A percentile compares a stretch with the other conserved stretches of the same genome.
Conservation (phyloP, 148 eudicot genomes). For the Selenicereus undatus region DNA sequence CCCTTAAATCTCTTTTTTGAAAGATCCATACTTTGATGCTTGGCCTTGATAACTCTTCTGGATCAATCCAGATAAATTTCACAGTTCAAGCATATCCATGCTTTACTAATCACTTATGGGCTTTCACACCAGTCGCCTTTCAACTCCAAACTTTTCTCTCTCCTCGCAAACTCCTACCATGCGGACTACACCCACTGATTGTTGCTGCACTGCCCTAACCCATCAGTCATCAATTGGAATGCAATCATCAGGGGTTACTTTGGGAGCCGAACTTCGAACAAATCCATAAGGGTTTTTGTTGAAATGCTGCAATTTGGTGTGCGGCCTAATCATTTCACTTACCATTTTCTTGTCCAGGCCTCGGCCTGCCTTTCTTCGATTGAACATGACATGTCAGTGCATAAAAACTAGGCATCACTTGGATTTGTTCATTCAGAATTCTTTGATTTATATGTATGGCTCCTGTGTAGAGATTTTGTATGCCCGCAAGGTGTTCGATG, state of each 20-base stretch:
- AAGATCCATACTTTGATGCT: too few species aligned
- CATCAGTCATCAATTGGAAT: slow-evolving; percentile 54
- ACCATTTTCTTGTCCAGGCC: slow-evolving; percentile 72
- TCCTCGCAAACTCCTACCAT: slow-evolving; percentile 35
- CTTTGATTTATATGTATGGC: slow-evolving; percentile 71
- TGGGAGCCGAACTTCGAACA: slow-evolving; percentile 38
- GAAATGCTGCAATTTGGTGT: slow-evolving; percentile 53
- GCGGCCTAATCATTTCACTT: slow-evolving; percentile 58
- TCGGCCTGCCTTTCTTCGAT: slow-evolving; percentile 41
- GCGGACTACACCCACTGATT: slow-evolving; percentile 43
- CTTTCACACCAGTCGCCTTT: slow-evolving; percentile 39
- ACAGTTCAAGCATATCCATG: slow-evolving; percentile 57
- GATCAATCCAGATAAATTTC: slow-evolving; percentile 51
- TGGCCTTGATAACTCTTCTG: slow-evolving; percentile 37
- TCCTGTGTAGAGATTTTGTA: slow-evolving; percentile 35
- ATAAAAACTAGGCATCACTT: slow-evolving; percentile 48
- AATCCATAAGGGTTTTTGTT: slow-evolving; percentile 37
- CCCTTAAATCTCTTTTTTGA: too few species aligned
- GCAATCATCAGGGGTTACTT: slow-evolving; percentile 55
- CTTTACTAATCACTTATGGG: slow-evolving; percentile 41
- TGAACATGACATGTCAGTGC: slow-evolving; percentile 38
- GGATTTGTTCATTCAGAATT: slow-evolving; percentile 62
- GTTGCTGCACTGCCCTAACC: slow-evolving; percentile 40
- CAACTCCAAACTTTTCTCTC: slow-evolving; percentile 44
- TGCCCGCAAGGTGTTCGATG: slow-evolving; percentile 73